Evolutionary conservation across 148 eudicot genomes (phyloP).

Genomic region (Chenopodium quinoa): DNA sequence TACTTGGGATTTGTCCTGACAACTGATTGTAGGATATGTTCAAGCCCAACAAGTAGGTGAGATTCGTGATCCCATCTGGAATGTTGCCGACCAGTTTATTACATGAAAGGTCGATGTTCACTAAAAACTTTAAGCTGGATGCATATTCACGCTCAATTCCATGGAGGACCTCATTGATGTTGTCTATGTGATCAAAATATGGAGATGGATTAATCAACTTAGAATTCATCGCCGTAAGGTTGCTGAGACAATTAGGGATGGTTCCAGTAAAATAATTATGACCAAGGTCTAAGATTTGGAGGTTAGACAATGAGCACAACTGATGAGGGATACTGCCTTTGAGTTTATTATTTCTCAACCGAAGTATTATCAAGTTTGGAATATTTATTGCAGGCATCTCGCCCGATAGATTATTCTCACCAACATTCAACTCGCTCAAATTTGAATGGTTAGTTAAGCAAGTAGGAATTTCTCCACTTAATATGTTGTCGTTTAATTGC

Average conservation of each 20-base stretch:
- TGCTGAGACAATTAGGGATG: conserved; percentile 8
- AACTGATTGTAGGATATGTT: conserved; percentile 28
- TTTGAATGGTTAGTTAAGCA: background rate
- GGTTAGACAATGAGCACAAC: conserved; percentile 15
- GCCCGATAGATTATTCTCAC: conserved; percentile 15
- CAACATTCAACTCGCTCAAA: conserved; percentile 1
- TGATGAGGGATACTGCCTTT: conserved; percentile 10
- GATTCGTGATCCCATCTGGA: conserved; percentile 17
- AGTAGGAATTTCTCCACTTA: conserved; percentile 11
- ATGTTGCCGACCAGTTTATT: conserved; percentile 25
- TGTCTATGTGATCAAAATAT: background rate
- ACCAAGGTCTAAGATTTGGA: conserved; percentile 15
- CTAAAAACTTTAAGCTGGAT: background rate
- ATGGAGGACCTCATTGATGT: conserved; percentile 7
- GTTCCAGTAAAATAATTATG: conserved; percentile 2
- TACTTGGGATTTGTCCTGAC: conserved; percentile 11
- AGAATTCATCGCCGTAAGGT: conserved; percentile 8
- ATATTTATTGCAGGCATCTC: background rate
- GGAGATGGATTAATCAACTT: no score
- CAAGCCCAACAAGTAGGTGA: background rate
- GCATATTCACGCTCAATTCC: conserved; percentile 23
- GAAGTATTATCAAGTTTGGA: background rate
- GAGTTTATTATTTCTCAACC: conserved; percentile 8
- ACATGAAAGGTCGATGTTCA: conserved; percentile 29
- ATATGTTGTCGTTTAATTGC: conserved; percentile 13